Conservation (phyloP, 495 filamentous ascomycete genomes). For the Neurospora sp. region DNA sequence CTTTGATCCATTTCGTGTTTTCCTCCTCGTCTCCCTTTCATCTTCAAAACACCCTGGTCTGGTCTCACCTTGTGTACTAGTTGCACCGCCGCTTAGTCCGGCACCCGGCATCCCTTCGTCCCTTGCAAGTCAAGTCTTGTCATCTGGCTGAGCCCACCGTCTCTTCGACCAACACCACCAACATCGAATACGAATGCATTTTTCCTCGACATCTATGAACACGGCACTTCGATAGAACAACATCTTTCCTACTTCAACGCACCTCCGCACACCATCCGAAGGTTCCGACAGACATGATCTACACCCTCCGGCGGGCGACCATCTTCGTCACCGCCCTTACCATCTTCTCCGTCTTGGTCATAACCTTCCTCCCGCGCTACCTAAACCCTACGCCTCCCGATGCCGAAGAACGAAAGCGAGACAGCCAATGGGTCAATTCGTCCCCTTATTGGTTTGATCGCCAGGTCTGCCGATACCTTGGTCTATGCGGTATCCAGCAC, state of each 20-base stretch:
- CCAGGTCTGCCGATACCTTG: slow-evolving; percentile 62
- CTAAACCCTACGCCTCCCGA: slow-evolving; percentile 36
- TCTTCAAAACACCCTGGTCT: background rate
- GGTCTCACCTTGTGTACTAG: background rate
- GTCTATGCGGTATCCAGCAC: slow-evolving; percentile 61
- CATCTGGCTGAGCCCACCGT: background rate
- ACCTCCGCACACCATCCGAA: background rate
- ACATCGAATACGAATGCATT: background rate
- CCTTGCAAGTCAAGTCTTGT: background rate
- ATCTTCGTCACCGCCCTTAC: slow-evolving; percentile 18
- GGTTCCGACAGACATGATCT: slow-evolving; percentile 16
- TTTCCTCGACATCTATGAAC: background rate
- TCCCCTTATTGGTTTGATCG: slow-evolving; percentile 65
- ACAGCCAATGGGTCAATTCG: slow-evolving; percentile 59
- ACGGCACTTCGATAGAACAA: background rate
- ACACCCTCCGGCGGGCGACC: slow-evolving; percentile 26
- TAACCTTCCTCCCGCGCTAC: slow-evolving; percentile 24
- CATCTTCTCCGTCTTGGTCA: slow-evolving; percentile 21
- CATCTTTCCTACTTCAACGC: background rate
- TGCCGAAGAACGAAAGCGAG: slow-evolving; percentile 42
- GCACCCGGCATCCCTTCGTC: background rate
- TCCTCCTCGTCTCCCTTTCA: background rate
- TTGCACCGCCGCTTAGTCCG: background rate
- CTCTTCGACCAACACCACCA: background rate
- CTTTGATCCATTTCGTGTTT: background rate